phyloP scores from a whole-genome alignment of 805 yeast genomes.

The Candida sithepensis region DNA sequence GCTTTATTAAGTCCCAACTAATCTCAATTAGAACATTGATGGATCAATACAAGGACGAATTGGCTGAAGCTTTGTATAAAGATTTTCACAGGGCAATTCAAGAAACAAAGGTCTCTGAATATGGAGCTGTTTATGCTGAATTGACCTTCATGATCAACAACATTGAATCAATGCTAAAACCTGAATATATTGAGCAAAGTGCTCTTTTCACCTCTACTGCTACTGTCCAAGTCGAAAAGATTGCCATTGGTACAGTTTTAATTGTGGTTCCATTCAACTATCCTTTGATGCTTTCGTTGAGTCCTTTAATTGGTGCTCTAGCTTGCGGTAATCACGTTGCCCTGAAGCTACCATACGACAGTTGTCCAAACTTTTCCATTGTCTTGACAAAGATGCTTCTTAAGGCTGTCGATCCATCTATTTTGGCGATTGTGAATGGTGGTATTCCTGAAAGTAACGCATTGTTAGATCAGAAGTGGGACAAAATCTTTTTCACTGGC shows the following conservation, averaged over 20 bases:
- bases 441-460: conserved; percentile 57
- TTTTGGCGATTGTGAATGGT: conserved; percentile 68
- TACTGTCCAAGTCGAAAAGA: conserved; percentile 31
- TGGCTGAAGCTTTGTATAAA: conserved; percentile 53
- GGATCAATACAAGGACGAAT: conserved; percentile 49
- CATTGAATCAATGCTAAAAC: conserved; percentile 59
- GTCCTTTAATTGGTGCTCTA: conserved; percentile 73
- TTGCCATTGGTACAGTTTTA: conserved; percentile 63
- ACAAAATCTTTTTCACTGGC: conserved; percentile 86
- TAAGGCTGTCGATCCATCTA: conserved; percentile 50
- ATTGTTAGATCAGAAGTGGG: conserved; percentile 60
- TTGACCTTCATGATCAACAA: conserved; percentile 54
- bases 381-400: conserved; percentile 55
- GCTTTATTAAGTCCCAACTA: conserved; percentile 57
- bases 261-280: conserved; percentile 80
- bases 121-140: conserved; percentile 49
- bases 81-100: conserved; percentile 66
- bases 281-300: conserved; percentile 61
- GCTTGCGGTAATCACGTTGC: conserved; percentile 84
- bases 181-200: conserved; percentile 36
- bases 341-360: conserved; percentile 67
- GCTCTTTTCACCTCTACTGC: conserved; percentile 33
- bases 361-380: conserved; percentile 56
- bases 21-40: conserved; percentile 64
- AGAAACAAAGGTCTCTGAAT: conserved; percentile 64